phyloP scores from a whole-genome alignment of 1,284 basidiomycete species.

The Cryptococcus maquisensis region DNA sequence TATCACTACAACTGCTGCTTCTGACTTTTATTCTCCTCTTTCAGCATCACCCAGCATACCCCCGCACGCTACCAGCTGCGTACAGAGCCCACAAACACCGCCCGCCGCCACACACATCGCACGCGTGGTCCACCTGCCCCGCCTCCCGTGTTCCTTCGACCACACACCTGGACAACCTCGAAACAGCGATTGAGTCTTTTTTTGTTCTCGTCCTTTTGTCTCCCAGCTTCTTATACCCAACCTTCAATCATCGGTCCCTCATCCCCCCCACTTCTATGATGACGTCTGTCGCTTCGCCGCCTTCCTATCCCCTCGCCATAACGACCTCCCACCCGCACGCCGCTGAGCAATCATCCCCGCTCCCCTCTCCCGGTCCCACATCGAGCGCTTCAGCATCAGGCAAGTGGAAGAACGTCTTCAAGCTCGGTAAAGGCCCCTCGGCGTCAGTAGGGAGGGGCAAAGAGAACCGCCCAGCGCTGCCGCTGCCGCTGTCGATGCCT shows the following conservation, averaged over 20 bases:
- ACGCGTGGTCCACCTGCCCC: too few relatives aligned
- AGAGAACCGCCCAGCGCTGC: conserved; percentile 8
- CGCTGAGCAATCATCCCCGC: conserved; percentile 3
- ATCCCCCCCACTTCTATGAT: background rate
- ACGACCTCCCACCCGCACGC: conserved; percentile 13
- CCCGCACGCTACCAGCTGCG: too few relatives aligned
- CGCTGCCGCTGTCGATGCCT: too few relatives aligned
- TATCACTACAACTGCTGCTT: too few relatives aligned
- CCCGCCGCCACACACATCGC: too few relatives aligned
- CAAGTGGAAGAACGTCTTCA: conserved; percentile 33
- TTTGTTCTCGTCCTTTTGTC: too few relatives aligned
- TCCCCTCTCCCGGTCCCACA: conserved; percentile 14
- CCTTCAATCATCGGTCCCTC: background rate
- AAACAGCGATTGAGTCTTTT: too few relatives aligned
- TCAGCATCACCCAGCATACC: too few relatives aligned
- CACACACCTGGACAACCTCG: too few relatives aligned
- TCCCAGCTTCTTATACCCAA: background rate
- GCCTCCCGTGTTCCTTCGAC: too few relatives aligned
- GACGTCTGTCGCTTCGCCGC: conserved; percentile 16
- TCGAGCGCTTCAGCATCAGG: conserved; percentile 13
- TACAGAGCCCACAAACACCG: too few relatives aligned
- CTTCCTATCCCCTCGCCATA: conserved; percentile 16
- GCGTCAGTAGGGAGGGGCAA: conserved; percentile 17
- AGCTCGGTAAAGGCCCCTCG: conserved; percentile 18
- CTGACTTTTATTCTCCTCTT: too few relatives aligned